Conservation (phyloP, 2,329 filamentous ascomycete genomes). For the Ophiocordyceps camponoti-leonardi region DNA sequence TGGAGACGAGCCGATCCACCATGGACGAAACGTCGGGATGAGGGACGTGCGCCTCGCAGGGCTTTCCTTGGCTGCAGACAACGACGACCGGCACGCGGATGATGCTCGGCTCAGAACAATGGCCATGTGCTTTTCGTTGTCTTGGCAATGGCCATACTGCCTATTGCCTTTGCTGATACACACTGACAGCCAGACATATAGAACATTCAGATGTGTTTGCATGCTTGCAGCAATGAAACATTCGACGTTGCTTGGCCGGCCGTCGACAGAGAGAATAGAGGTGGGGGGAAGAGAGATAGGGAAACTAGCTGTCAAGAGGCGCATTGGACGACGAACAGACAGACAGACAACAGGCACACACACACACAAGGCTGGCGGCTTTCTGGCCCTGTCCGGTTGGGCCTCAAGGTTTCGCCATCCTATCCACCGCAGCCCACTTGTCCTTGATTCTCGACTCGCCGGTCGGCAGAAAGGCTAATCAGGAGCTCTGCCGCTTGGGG, state of each 20-base stretch:
- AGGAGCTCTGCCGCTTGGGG: not conserved
- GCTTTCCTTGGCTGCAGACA: no score
- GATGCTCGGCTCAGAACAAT: not conserved
- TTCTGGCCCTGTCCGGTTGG: not conserved
- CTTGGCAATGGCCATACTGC: constrained; percentile 10
- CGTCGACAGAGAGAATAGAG: no score
- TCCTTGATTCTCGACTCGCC: not conserved
- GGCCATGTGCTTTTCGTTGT: constrained; percentile 4
- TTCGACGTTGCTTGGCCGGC: no score
- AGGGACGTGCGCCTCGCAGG: no score
- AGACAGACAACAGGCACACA: not conserved
- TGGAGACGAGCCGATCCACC: not conserved
- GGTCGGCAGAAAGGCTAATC: not conserved
- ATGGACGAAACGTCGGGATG: no score
- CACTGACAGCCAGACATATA: not conserved
- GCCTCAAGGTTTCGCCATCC: not conserved
- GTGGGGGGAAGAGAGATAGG: no score
- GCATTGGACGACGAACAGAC: no score
- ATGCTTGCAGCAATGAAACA: no score
- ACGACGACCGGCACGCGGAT: not conserved
- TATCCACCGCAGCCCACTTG: not conserved
- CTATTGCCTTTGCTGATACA: constrained; percentile 9
- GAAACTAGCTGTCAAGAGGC: no score
- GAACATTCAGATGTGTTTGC: no score
- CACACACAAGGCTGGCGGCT: not conserved